phyloP scores from a whole-genome alignment of 495 filamentous ascomycete species.

The Penicillium egyptiacum region DNA sequence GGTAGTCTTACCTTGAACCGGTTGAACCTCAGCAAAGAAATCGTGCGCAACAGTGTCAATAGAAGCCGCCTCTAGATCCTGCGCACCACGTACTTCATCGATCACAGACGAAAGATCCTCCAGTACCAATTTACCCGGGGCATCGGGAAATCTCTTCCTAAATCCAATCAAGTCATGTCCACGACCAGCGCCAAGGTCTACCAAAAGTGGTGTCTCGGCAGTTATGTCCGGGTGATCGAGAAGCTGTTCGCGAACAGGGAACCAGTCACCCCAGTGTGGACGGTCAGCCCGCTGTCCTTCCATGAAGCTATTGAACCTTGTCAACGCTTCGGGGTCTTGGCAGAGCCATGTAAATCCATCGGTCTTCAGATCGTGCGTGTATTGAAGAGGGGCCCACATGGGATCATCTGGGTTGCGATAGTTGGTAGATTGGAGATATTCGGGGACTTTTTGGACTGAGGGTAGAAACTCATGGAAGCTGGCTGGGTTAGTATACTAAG shows the following conservation, averaged over 20 bases:
- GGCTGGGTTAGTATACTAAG: neutral
- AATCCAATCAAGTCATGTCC: constrained; percentile 50
- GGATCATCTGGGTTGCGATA: constrained; percentile 27
- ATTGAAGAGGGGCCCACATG: constrained; percentile 36
- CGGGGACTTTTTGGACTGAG: constrained; percentile 22
- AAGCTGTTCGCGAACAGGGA: constrained; percentile 31
- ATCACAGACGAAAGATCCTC: constrained; percentile 46
- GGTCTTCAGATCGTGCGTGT: constrained; percentile 29
- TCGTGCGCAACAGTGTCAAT: constrained; percentile 37
- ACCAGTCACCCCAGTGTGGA: constrained; percentile 33
- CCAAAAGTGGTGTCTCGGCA: constrained; percentile 39
- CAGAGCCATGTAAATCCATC: constrained; percentile 28
- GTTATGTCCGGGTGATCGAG: constrained; percentile 15
- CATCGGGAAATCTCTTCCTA: constrained; percentile 20
- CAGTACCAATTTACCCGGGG: constrained; percentile 37
- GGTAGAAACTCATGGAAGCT: constrained; percentile 21
- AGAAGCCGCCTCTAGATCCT: constrained; percentile 16
- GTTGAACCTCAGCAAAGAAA: constrained; percentile 40
- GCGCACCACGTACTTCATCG: constrained; percentile 27
- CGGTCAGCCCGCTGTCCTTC: constrained; percentile 20
- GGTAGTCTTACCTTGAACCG: constrained; percentile 38
- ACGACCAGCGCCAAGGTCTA: constrained; percentile 52
- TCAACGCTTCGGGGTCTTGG: constrained; percentile 14
- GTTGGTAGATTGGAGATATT: constrained; percentile 20
- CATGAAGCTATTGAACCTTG: constrained; percentile 32